Conservation (phyloP, 345 rosid genomes). For the Schrenkiella parvula region DNA sequence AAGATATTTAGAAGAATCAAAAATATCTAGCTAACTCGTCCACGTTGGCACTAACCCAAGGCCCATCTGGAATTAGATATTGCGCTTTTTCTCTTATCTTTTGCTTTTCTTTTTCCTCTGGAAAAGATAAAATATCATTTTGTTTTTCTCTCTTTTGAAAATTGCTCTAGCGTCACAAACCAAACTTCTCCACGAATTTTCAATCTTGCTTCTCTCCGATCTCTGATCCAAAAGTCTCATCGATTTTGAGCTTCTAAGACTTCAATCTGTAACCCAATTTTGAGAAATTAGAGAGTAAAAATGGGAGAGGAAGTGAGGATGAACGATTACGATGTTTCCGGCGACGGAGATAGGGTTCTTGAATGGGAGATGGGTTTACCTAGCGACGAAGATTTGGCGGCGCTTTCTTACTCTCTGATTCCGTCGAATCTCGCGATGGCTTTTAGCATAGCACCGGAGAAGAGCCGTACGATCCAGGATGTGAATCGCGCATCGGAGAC, state of each 20-base stretch:
- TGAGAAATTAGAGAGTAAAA: neutral
- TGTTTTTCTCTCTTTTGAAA: neutral
- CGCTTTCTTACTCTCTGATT: conserved; percentile 61
- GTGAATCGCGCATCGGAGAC: conserved; percentile 69
- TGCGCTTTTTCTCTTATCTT: conserved; percentile 46
- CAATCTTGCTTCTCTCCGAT: neutral
- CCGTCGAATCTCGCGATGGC: conserved; percentile 82
- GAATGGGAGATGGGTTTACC: conserved; percentile 97
- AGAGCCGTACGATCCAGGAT: conserved; percentile 48
- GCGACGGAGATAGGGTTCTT: conserved; percentile 51
- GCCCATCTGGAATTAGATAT: conserved; percentile 58
- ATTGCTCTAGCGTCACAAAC: conserved; percentile 33
- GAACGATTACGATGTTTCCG: conserved; percentile 37
- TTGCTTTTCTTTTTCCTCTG: neutral
- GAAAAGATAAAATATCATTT: neutral
- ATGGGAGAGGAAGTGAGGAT: conserved; percentile 44
- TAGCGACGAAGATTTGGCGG: conserved; percentile 58
- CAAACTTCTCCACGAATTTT: conserved; percentile 30
- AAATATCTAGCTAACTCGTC: conserved; percentile 72
- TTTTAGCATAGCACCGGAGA: conserved; percentile 70
- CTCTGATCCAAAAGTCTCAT: conserved; percentile 10
- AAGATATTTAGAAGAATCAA: conserved; percentile 64
- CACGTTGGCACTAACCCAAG: conserved; percentile 56
- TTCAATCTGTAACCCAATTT: neutral
- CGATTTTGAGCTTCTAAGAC: neutral